Evolutionary conservation across 208 protist species (phyloP).

Genomic region (Kentomonas sorsogonicus): DNA sequence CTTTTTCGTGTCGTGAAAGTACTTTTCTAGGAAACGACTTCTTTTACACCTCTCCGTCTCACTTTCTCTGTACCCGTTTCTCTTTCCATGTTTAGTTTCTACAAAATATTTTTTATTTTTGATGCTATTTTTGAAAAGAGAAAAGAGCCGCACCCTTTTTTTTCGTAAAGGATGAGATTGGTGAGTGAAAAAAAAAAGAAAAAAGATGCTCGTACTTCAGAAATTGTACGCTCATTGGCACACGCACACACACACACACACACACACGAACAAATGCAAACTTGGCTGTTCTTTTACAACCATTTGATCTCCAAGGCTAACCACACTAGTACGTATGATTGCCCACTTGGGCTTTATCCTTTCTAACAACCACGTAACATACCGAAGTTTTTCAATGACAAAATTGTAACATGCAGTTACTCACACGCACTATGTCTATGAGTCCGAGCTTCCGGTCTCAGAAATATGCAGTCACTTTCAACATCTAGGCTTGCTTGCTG

Average conservation of each 20-base stretch:
- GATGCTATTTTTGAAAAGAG: neutral
- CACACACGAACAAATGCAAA: neutral
- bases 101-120: conserved; percentile 12
- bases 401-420: no score
- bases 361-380: no score
- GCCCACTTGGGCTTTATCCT: no score
- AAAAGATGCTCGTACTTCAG: conserved; percentile 24
- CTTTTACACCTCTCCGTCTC: conserved; percentile 37
- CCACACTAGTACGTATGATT: neutral
- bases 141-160: conserved; percentile 11
- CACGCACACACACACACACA: no score
- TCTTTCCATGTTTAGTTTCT: neutral
- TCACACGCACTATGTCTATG: no score
- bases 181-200: neutral
- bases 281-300: conserved; percentile 6
- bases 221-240: conserved; percentile 22
- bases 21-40: conserved; percentile 22
- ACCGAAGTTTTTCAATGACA: no score
- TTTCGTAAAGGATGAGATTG: conserved; percentile 5
- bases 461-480: no score
- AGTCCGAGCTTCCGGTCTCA: no score
- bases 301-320: neutral
- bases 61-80: neutral
- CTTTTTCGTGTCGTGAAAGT: neutral
- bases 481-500: no score